Base-by-base conservation (phyloP, 805 yeast genomes). In the Cyberlindnera petersonii region DNA sequence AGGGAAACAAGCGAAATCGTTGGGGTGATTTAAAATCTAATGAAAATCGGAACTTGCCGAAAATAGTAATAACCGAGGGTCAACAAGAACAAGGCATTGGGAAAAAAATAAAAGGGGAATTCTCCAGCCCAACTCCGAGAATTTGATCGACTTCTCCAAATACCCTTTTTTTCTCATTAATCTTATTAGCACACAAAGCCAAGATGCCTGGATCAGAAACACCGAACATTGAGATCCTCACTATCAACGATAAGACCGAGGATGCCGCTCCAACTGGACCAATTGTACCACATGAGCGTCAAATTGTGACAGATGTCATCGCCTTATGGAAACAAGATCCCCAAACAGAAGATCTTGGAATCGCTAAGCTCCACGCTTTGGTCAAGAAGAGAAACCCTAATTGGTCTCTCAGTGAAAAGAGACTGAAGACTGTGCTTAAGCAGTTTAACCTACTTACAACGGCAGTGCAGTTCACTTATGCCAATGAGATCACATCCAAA, bases 271-370 rank as follows among this genome's bases (percentile, higher is more conserved):
- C 26, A 2, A 11, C 30, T 3, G 57, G 43, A 28, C 56, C 59
- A 3, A 32, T 49, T 5, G 54, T 49, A 4, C 64, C 64, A 1
- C 51, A 43, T 28, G 60, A 56, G 21, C 48, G 51, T 11, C 43
- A 43, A 31, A 42, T 56, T 19, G 58, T 56, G 23, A 77, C 75
- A 38, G 73, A 71, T 24, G 77, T 82, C n/a, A 71, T 81, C 29
- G 63, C 67, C 6, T 58, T 82, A 9, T 84, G 93, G 91, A 77
- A 75, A 47, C 69, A 70, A 37, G 86, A 82, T 49, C 79, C 86
- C 2, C 60, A 69, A 2, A 71, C 78, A 19, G 88, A 82, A 53
- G 63, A 72, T 9, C 55, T 79, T 16, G 80, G 83, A 2, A 60
- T 72, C 9, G 65, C 68, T 10, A 76, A 78, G 48, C 63, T 85